phyloP scores from a whole-genome alignment of 2,329 filamentous ascomycete species.

The Penicillium frequentans region DNA sequence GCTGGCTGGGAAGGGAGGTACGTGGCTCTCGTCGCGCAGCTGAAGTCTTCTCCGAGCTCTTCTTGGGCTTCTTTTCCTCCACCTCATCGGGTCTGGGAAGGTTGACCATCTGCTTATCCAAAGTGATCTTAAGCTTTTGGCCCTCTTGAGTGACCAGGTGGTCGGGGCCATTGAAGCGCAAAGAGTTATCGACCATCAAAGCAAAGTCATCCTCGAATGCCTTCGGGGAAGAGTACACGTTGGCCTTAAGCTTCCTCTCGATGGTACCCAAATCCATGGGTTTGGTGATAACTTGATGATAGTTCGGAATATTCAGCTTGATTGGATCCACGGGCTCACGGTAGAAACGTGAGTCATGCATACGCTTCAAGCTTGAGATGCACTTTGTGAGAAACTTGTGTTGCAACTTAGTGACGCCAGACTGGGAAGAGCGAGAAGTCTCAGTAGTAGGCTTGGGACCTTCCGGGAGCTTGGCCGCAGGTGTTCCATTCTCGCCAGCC shows the following conservation, averaged over 20 bases:
- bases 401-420: slow-evolving; percentile 42
- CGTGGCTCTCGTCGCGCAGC: slow-evolving; percentile 51
- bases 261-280: slow-evolving; percentile 86
- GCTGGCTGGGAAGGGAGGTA: slow-evolving; percentile 41
- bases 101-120: slow-evolving; percentile 60
- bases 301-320: slow-evolving; percentile 73
- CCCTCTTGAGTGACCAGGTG: slow-evolving; percentile 73
- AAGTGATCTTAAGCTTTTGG: slow-evolving; percentile 59
- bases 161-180: slow-evolving; percentile 76
- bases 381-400: slow-evolving; percentile 43
- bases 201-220: slow-evolving; percentile 73
- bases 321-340: slow-evolving; percentile 73
- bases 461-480: slow-evolving; percentile 46
- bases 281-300: slow-evolving; percentile 69
- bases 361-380: slow-evolving; percentile 69
- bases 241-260: slow-evolving; percentile 73
- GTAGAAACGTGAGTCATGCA: slow-evolving; percentile 76
- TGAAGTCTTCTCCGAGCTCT: slow-evolving; percentile 42
- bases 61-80: slow-evolving; percentile 63
- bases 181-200: slow-evolving; percentile 75
- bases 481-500: slow-evolving; percentile 52
- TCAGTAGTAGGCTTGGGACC: slow-evolving; percentile 29
- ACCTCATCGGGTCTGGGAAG: slow-evolving; percentile 58
- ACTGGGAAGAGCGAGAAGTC: slow-evolving; percentile 9
- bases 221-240: slow-evolving; percentile 67